Conservation (phyloP, 2,329 filamentous ascomycete species). For the Cladosporium sp. region DNA sequence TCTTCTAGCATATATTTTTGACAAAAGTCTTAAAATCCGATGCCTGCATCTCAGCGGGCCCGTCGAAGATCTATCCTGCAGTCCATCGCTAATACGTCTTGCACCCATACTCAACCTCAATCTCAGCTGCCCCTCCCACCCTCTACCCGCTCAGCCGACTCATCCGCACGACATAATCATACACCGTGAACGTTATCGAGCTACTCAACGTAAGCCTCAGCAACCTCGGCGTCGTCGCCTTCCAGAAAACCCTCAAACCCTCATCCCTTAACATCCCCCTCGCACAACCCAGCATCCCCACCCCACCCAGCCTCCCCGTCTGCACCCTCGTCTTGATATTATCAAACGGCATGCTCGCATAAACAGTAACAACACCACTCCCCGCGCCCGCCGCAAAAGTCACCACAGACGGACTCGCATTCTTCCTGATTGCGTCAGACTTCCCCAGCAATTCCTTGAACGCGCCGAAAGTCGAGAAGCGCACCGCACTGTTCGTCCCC, state of each 20-base stretch:
- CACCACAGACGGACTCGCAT: slow-evolving; percentile 3
- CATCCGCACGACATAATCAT: slow-evolving; percentile 7
- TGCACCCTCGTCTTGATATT: slow-evolving; percentile 26
- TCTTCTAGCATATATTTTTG: too few relatives aligned
- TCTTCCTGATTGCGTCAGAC: slow-evolving; percentile 1
- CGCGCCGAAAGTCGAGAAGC: slow-evolving; percentile 22
- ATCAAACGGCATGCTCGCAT: slow-evolving; percentile 24
- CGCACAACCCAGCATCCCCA: slow-evolving; percentile 9
- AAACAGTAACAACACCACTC: slow-evolving; percentile 23
- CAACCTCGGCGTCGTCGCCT: slow-evolving; percentile 12
- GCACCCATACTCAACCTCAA: too few relatives aligned
- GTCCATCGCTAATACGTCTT: too few relatives aligned
- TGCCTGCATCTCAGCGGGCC: too few relatives aligned
- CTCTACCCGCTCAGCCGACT: not conserved
- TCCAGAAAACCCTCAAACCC: slow-evolving; percentile 13
- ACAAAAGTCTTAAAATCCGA: too few relatives aligned
- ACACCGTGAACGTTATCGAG: slow-evolving; percentile 14
- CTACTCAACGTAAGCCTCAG: slow-evolving; percentile 13
- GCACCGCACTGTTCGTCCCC: slow-evolving; percentile 22
- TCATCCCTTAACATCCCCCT: slow-evolving; percentile 7
- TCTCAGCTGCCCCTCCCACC: too few relatives aligned
- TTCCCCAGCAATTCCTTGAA: slow-evolving; percentile 17
- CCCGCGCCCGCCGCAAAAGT: slow-evolving; percentile 18
- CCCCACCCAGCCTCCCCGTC: slow-evolving; percentile 24
- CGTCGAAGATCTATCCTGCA: too few relatives aligned